These are phyloP conservation scores for Hordeum marinum DNA, from an alignment of 176 grass and related monocot species.

Conservation along the genomic window DNA sequence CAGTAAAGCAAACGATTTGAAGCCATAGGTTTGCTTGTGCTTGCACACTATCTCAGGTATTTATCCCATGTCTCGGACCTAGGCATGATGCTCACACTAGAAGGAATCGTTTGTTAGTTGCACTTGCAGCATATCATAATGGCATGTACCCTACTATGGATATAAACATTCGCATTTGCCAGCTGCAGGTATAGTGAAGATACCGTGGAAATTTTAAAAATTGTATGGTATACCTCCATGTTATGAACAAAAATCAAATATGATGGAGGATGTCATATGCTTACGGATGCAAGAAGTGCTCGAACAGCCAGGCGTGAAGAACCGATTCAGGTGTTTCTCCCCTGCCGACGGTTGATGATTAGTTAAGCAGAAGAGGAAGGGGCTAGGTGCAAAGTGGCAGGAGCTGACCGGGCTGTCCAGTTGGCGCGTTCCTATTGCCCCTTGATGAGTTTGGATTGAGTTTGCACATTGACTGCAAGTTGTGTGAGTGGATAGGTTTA, in stretches of 20 bases:
- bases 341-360: too few relatives aligned
- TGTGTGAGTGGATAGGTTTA: too few relatives aligned
- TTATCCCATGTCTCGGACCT: slow-evolving; percentile 22
- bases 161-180: slow-evolving; percentile 23
- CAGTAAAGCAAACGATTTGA: slow-evolving; percentile 15
- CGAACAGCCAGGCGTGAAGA: slow-evolving; percentile 91
- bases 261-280: slow-evolving; percentile 17
- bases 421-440: too few relatives aligned
- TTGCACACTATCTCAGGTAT: slow-evolving; percentile 15
- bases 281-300: slow-evolving; percentile 99
- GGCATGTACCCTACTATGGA: slow-evolving; percentile 14
- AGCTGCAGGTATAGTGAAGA: slow-evolving; percentile 25
- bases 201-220: slow-evolving; percentile 1
- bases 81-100: slow-evolving; percentile 22
- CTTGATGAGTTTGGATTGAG: too few relatives aligned
- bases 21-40: slow-evolving; percentile 4
- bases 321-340: too few relatives aligned
- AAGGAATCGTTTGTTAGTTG: slow-evolving; percentile 27
- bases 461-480: too few relatives aligned
- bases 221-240: background rate
- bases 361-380: too few relatives aligned
- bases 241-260: background rate
- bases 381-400: too few relatives aligned
- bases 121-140: slow-evolving; percentile 20
- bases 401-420: too few relatives aligned